phyloP scores from a whole-genome alignment of 257 asterid species.

The Ilex aquifolium region DNA sequence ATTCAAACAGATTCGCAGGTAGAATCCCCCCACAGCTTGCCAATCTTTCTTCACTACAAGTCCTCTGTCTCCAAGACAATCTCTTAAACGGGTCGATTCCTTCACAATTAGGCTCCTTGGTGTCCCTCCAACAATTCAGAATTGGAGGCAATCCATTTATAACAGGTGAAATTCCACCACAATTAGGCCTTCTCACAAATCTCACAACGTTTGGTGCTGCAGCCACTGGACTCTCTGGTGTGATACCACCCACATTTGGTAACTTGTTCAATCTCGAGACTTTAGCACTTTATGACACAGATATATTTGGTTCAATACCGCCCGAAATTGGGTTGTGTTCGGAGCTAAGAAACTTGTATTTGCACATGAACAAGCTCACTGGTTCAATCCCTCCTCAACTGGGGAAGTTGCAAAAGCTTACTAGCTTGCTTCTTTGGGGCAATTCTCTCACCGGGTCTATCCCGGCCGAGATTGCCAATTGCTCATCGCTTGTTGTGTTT shows the following conservation, averaged over 20 bases:
- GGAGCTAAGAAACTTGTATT: slow-evolving; percentile 63
- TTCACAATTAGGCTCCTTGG: slow-evolving; percentile 51
- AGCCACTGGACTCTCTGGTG: slow-evolving; percentile 75
- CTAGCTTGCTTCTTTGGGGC: slow-evolving; percentile 87
- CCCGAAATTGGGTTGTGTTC: slow-evolving; percentile 58
- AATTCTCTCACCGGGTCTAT: slow-evolving; percentile 60
- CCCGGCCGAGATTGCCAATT: slow-evolving; percentile 55
- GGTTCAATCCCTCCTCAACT: slow-evolving; percentile 66
- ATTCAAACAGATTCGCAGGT: slow-evolving; percentile 61
- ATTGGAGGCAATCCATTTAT: slow-evolving; percentile 73
- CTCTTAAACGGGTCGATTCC: slow-evolving; percentile 74
- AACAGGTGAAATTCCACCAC: slow-evolving; percentile 67
- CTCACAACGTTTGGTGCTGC: slow-evolving; percentile 85
- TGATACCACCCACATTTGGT: slow-evolving; percentile 72
- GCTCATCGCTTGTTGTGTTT: slow-evolving; percentile 66
- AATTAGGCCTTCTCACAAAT: slow-evolving; percentile 61
- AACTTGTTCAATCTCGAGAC: slow-evolving; percentile 67
- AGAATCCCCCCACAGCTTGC: slow-evolving; percentile 58
- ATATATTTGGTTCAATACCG: slow-evolving; percentile 73
- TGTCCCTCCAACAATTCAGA: slow-evolving; percentile 74
- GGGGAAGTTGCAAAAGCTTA: slow-evolving; percentile 64
- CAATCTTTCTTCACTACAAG: slow-evolving; percentile 64
- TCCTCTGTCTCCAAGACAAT: slow-evolving; percentile 81
- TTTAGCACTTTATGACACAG: slow-evolving; percentile 66
- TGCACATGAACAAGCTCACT: slow-evolving; percentile 78